These are phyloP conservation scores for Pinus taeda DNA, from an alignment of 75 land plant genomes.

Conservation along the genomic window DNA sequence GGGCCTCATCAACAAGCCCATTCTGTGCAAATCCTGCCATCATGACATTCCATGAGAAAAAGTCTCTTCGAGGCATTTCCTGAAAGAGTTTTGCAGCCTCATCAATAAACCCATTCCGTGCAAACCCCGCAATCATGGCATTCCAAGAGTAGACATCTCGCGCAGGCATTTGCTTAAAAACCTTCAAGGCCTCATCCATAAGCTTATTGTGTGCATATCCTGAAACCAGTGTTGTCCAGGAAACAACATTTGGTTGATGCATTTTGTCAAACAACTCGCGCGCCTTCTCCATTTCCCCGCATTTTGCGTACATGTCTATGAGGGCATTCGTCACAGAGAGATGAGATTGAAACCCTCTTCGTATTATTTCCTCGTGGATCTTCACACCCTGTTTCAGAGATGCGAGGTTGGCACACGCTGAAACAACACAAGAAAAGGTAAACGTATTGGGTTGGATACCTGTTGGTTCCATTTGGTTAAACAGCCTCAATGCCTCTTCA, in stretches of 20 bases:
- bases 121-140: conserved; percentile 43
- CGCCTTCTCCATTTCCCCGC: conserved; percentile 1
- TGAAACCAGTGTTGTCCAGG: conserved; percentile 32
- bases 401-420: conserved; percentile 29
- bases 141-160: conserved; percentile 40
- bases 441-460: conserved; percentile 29
- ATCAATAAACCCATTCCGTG: conserved; percentile 17
- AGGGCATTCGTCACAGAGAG: neutral
- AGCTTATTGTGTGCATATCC: conserved; percentile 3
- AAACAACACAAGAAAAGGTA: conserved; percentile 35
- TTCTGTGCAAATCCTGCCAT: conserved; percentile 9
- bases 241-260: conserved; percentile 13
- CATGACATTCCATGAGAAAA: conserved; percentile 39
- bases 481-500: conserved; percentile 6
- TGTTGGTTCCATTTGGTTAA: conserved; percentile 28
- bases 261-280: conserved; percentile 16
- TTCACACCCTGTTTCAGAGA: conserved; percentile 23
- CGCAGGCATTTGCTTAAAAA: conserved; percentile 7
- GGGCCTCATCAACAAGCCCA: conserved; percentile 22
- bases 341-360: neutral
- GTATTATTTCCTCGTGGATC: conserved; percentile 13
- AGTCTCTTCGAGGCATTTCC: conserved; percentile 38
- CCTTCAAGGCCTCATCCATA: neutral
- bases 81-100: conserved; percentile 33
- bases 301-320: conserved; percentile 17